Evolutionary conservation across 257 asterid genomes (phyloP).

Genomic region (Capsicum pubescens): DNA sequence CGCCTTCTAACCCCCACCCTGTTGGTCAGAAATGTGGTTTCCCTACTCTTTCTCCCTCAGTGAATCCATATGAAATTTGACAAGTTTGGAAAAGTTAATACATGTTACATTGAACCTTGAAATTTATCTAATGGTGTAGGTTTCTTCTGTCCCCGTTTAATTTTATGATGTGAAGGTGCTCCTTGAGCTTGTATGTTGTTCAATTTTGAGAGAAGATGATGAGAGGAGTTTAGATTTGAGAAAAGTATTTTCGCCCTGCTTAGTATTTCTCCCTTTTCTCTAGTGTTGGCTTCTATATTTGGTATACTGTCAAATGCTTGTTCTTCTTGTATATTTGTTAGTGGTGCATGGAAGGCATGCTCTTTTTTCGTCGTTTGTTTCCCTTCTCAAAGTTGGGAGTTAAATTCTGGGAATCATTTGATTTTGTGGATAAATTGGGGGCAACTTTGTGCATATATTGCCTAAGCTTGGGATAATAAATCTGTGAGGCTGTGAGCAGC

Average conservation of each 20-base stretch:
- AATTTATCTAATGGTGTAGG: neutral
- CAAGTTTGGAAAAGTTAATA: neutral
- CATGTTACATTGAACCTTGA: neutral
- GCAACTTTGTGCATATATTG: conserved; percentile 6
- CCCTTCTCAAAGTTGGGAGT: conserved; percentile 16
- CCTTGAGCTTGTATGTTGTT: conserved; percentile 5
- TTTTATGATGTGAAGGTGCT: conserved; percentile 3
- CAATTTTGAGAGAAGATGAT: conserved; percentile 23
- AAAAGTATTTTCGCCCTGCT: neutral
- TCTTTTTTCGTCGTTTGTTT: neutral
- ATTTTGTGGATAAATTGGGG: conserved; percentile 2
- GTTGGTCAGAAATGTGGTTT: too few species aligned
- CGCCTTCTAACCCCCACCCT: neutral
- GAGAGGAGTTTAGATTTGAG: conserved; percentile 17
- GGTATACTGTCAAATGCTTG: neutral
- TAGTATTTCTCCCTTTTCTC: neutral
- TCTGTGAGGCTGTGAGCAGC: conserved; percentile 8
- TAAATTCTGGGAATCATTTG: neutral
- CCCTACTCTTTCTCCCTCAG: too few species aligned
- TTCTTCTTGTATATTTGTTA: conserved; percentile 10
- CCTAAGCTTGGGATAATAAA: conserved; percentile 3
- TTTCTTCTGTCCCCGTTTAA: neutral
- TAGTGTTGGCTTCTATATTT: neutral
- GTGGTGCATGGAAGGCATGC: neutral
- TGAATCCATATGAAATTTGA: neutral